phyloP scores from a whole-genome alignment of 2,329 filamentous ascomycete species.

The Cladosporium sp. region DNA sequence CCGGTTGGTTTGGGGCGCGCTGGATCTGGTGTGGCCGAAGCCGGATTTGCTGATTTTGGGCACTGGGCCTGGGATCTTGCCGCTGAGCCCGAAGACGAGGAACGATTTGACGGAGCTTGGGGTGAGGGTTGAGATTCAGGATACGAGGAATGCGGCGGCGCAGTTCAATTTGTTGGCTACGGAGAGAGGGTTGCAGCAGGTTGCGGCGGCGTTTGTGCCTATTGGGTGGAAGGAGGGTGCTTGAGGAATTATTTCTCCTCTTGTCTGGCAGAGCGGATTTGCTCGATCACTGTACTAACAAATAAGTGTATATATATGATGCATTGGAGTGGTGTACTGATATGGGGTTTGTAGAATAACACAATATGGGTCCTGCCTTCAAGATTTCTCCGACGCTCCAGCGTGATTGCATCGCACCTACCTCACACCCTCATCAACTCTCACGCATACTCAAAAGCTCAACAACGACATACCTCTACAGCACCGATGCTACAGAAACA shows the following conservation, averaged over 20 bases:
- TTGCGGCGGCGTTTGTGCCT: slow-evolving; percentile 86
- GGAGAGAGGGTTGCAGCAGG: slow-evolving; percentile 79
- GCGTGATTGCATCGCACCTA: neutral
- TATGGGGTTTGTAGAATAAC: neutral
- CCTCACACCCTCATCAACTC: neutral
- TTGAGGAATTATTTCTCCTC: slow-evolving; percentile 22
- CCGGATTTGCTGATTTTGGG: slow-evolving; percentile 95
- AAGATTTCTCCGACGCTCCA: neutral
- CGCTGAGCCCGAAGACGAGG: slow-evolving; percentile 74
- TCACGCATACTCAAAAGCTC: neutral
- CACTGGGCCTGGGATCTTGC: slow-evolving; percentile 72
- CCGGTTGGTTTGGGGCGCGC: slow-evolving; percentile 69
- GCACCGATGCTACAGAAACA: neutral
- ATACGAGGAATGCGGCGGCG: slow-evolving; percentile 89
- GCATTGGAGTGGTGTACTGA: neutral
- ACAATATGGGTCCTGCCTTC: neutral
- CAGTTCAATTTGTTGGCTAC: slow-evolving; percentile 96
- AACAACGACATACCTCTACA: neutral
- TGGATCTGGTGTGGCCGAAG: slow-evolving; percentile 81
- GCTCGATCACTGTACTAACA: neutral
- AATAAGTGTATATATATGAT: neutral
- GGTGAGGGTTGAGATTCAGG: slow-evolving; percentile 82
- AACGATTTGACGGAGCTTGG: slow-evolving; percentile 74
- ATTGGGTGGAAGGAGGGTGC: slow-evolving; percentile 72
- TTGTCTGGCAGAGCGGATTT: neutral